Base-by-base conservation (phyloP, 176 grass and related monocot genomes). In the Phragmites australis region DNA sequence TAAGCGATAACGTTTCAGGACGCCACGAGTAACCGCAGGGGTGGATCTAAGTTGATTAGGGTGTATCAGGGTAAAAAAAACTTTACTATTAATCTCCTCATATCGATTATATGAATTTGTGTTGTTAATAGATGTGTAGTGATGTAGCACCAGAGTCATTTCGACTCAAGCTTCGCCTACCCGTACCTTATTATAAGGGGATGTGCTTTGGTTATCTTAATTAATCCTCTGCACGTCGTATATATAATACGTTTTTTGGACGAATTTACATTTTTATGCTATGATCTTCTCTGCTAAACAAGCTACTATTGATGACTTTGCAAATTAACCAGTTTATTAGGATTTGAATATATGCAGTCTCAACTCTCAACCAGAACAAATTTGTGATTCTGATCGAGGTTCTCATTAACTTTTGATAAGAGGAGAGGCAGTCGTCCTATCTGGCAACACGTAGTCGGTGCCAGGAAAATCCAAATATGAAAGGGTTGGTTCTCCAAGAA, bases 11-110 rank as follows among this genome's bases (percentile, higher is more conserved):
- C 42, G 51, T 68, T 77, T 77, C 74, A 47, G 2, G 74, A 47
- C 74, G 51, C 51, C 71, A 73, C 70, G 70, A 18, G 18, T 46
- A 46, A n/a, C n/a, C n/a, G n/a, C n/a, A n/a, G n/a, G n/a, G n/a
- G n/a, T n/a, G n/a, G n/a, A n/a, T n/a, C n/a, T n/a, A n/a, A n/a
- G n/a, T n/a, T n/a, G n/a, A n/a, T n/a, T n/a, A n/a, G n/a, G n/a
- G n/a, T n/a, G n/a, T n/a, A n/a, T n/a, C n/a, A n/a, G n/a, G n/a
- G n/a, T n/a, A n/a, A n/a, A n/a, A n/a, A n/a, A n/a, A n/a, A n/a
- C n/a, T n/a, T n/a, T n/a, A n/a, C n/a, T n/a, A n/a, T n/a, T n/a
- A n/a, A n/a, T n/a, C n/a, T n/a, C n/a, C n/a, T n/a, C n/a, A n/a
- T n/a, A n/a, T n/a, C n/a, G n/a, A n/a, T n/a, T n/a, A n/a, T n/a